A percentile compares a stretch with the other conserved stretches of the same genome.
Conservation (phyloP, 2,329 filamentous ascomycete species). For the Corniculantispora saksenae region DNA sequence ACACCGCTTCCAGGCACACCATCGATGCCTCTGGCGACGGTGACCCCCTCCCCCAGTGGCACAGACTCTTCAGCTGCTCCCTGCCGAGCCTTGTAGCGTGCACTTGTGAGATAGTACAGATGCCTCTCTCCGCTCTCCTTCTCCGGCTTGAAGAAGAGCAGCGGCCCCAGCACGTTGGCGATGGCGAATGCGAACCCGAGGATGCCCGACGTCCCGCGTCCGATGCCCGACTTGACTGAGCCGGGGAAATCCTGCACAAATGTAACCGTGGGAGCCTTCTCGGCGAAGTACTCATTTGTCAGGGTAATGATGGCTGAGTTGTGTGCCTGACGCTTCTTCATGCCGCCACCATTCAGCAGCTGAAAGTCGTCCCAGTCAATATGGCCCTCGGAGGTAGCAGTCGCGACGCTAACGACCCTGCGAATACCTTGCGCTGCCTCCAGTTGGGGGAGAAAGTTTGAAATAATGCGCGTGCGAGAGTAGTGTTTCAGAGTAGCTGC, state of each 20-base stretch:
- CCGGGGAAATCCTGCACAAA: background rate
- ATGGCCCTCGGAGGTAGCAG: background rate
- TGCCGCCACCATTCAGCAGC: background rate
- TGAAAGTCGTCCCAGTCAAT: conserved; percentile 7
- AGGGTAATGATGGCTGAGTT: conserved; percentile 1
- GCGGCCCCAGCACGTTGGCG: background rate
- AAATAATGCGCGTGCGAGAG: conserved; percentile 56
- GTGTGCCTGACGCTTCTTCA: background rate
- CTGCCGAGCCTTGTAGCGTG: background rate
- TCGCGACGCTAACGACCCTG: conserved; percentile 1
- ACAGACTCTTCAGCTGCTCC: background rate
- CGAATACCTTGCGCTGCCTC: background rate
- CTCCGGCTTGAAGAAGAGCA: background rate
- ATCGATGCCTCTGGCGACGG: background rate
- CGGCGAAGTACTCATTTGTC: background rate
- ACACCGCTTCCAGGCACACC: background rate
- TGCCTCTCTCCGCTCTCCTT: background rate
- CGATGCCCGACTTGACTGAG: background rate
- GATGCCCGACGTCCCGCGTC: background rate
- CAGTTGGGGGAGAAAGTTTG: conserved; percentile 54
- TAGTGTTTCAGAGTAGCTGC: conserved; percentile 56
- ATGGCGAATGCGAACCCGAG: background rate
- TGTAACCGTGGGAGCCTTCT: background rate
- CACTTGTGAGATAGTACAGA: background rate
- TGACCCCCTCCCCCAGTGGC: background rate